phyloP scores from a whole-genome alignment of 805 yeast species.

The Ogataea pignaliae region DNA sequence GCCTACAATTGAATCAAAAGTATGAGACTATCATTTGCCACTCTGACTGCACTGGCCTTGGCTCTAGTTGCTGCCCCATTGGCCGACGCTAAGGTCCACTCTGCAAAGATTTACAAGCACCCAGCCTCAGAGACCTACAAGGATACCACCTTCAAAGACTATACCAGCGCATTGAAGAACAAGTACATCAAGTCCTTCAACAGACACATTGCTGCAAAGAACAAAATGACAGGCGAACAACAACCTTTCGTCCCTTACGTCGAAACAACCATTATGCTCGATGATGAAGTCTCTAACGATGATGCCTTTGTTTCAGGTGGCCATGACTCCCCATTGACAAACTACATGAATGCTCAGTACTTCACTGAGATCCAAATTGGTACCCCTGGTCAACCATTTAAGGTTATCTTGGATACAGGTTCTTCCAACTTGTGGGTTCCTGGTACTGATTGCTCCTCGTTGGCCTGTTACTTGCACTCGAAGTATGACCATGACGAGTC shows the following conservation, averaged over 20 bases:
- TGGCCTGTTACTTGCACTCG: conserved; percentile 92
- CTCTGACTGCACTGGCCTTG: conserved; percentile 41
- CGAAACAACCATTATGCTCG: conserved; percentile 12
- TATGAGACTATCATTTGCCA: conserved; percentile 31
- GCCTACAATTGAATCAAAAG: neutral
- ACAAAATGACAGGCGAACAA: conserved; percentile 18
- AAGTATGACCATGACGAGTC: conserved; percentile 85
- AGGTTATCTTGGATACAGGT: conserved; percentile 94
- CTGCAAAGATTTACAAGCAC: conserved; percentile 43
- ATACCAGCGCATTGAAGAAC: conserved; percentile 43
- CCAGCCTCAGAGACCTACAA: conserved; percentile 44
- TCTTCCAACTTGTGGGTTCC: conserved; percentile 98
- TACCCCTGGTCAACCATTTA: conserved; percentile 89
- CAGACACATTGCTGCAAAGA: conserved; percentile 28
- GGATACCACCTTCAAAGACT: conserved; percentile 41
- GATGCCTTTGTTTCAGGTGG: conserved; percentile 25
- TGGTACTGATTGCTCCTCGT: conserved; percentile 77
- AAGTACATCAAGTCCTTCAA: conserved; percentile 43
- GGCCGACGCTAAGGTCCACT: conserved; percentile 42
- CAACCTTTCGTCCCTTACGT: conserved; percentile 42
- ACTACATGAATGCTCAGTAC: conserved; percentile 94
- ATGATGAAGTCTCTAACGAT: conserved; percentile 17
- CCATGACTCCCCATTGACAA: conserved; percentile 81
- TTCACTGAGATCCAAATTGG: conserved; percentile 88
- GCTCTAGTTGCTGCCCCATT: conserved; percentile 24